Conservation (phyloP, 768 basidiomycete genomes). For the Xanthoconium stramineum region DNA sequence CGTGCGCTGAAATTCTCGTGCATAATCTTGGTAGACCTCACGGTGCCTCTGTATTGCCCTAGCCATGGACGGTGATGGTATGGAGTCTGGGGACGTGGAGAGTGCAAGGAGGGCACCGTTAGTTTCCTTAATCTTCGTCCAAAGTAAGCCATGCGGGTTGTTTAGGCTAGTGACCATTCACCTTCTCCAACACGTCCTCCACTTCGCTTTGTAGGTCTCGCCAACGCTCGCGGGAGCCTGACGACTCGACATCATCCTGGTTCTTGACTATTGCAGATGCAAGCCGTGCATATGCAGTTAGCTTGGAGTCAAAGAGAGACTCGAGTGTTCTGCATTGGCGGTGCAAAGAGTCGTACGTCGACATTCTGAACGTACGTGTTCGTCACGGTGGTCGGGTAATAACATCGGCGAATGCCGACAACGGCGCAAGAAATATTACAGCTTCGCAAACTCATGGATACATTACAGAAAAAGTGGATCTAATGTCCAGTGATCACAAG, state of each 20-base stretch:
- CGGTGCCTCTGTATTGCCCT: conserved; percentile 88
- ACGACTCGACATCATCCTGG: conserved; percentile 61
- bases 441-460: background rate
- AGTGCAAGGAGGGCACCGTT: conserved; percentile 75
- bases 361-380: conserved; percentile 40
- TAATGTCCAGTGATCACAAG: conserved; percentile 13
- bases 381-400: too few species aligned
- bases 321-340: conserved; percentile 92
- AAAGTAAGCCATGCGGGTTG: conserved; percentile 6
- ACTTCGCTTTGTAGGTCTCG: conserved; percentile 83
- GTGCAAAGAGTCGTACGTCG: conserved; percentile 84
- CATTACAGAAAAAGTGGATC: conserved; percentile 15
- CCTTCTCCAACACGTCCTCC: conserved; percentile 84
- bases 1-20: conserved; percentile 79
- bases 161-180: conserved; percentile 30
- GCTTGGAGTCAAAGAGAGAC: conserved; percentile 85
- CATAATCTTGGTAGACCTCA: conserved; percentile 87
- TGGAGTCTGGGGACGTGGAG: conserved; percentile 58
- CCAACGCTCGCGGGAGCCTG: conserved; percentile 70
- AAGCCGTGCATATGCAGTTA: conserved; percentile 87
- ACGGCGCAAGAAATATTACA: background rate
- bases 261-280: conserved; percentile 62
- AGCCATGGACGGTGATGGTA: conserved; percentile 78
- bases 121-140: conserved; percentile 75
- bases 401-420: conserved; percentile 21